Evolutionary conservation across 2,329 filamentous ascomycete species (phyloP).

Genomic region (Remersonia thermophila): DNA sequence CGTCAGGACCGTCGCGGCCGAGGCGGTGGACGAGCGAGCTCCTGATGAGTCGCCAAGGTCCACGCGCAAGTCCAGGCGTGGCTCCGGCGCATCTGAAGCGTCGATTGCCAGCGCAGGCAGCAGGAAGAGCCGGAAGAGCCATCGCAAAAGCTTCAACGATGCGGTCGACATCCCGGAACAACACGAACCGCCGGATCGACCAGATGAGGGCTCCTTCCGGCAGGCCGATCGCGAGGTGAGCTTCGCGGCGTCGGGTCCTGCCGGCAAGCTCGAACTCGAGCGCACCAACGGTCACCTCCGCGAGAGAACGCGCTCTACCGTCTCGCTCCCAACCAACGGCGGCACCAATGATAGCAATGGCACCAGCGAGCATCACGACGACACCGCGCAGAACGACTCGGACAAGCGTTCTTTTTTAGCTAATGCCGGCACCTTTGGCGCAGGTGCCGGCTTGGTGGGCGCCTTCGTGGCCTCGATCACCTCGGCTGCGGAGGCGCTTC

Average conservation of each 20-base stretch:
- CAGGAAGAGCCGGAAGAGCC: slow-evolving; percentile 21
- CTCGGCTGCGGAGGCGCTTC: slow-evolving; percentile 18
- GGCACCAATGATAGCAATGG: no score
- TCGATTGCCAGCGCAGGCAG: slow-evolving; percentile 22
- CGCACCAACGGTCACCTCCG: slow-evolving; percentile 24
- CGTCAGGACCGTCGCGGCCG: slow-evolving; percentile 1
- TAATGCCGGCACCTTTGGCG: slow-evolving; percentile 59
- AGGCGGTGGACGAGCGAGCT: neutral
- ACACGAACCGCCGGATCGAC: slow-evolving; percentile 28
- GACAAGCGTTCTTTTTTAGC: slow-evolving; percentile 54
- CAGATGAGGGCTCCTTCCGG: slow-evolving; percentile 26
- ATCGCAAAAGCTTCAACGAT: slow-evolving; percentile 25
- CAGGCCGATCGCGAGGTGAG: slow-evolving; percentile 32
- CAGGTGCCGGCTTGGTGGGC: slow-evolving; percentile 52
- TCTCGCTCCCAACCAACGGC: slow-evolving; percentile 32
- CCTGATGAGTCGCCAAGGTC: slow-evolving; percentile 21
- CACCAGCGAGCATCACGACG: slow-evolving; percentile 17
- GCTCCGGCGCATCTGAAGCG: slow-evolving; percentile 24
- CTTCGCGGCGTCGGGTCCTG: slow-evolving; percentile 37
- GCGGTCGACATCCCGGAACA: slow-evolving; percentile 24
- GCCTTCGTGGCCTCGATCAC: slow-evolving; percentile 28
- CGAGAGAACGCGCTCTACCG: slow-evolving; percentile 34
- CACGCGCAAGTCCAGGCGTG: slow-evolving; percentile 23
- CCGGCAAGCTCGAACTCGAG: slow-evolving; percentile 25
- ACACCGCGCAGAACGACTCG: slow-evolving; percentile 18